These are phyloP conservation scores for Podaxis pistillaris DNA, from an alignment of 768 basidiomycete genomes.

Conservation along the genomic window DNA sequence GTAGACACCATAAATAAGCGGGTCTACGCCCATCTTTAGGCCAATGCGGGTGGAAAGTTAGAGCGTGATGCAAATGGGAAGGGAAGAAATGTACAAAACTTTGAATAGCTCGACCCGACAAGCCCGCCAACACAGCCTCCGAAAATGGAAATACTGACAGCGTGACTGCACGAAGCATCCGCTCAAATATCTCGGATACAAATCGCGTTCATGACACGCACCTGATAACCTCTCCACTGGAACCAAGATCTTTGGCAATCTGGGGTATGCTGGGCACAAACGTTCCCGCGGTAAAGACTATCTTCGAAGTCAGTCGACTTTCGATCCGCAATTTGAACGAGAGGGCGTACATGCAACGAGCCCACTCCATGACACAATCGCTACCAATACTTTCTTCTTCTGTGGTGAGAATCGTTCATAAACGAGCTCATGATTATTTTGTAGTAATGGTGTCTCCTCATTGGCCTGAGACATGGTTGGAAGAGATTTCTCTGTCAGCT, in stretches of 20 bases:
- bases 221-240: slow-evolving; percentile 59
- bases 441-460: slow-evolving; percentile 6
- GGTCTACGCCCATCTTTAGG: slow-evolving; percentile 60
- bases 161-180: slow-evolving; percentile 21
- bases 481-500: background rate
- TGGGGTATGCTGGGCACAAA: slow-evolving; percentile 77
- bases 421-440: slow-evolving; percentile 9
- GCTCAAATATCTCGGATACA: background rate
- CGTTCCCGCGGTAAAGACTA: slow-evolving; percentile 67
- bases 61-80: background rate
- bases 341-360: slow-evolving; percentile 15
- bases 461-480: background rate
- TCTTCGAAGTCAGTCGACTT: background rate
- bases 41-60: background rate
- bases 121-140: slow-evolving; percentile 31
- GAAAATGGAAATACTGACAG: slow-evolving; percentile 35
- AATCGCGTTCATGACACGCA: slow-evolving; percentile 20
- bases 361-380: slow-evolving; percentile 19
- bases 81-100: slow-evolving; percentile 30
- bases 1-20: slow-evolving; percentile 58
- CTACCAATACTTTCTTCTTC: slow-evolving; percentile 12
- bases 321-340: background rate
- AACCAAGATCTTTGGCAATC: slow-evolving; percentile 63
- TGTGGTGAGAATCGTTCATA: slow-evolving; percentile 17
- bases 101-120: slow-evolving; percentile 34